Percentiles rank a stretch among this genome's conserved stretches.
Evolutionary conservation across 352 stramenopile genomes (phyloP).

Genomic region (Globisporangium megalacanthum): DNA sequence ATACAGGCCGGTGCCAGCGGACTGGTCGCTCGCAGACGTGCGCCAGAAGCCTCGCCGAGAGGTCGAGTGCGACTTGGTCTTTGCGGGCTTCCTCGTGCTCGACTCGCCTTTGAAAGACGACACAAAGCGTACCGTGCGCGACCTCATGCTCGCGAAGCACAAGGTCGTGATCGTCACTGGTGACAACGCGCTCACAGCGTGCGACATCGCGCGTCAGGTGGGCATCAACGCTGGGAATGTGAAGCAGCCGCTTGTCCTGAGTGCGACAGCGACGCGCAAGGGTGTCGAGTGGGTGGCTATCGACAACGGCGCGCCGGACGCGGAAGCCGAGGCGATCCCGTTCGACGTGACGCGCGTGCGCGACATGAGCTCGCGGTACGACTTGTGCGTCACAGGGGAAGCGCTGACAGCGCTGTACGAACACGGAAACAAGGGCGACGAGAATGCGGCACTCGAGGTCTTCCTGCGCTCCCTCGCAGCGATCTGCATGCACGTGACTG

Average conservation of each 20-base stretch:
- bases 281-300: conserved; percentile 23
- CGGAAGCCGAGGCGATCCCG: conserved; percentile 5
- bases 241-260: conserved; percentile 22
- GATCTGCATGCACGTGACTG: conserved; percentile 36
- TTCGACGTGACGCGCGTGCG: conserved; percentile 15
- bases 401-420: conserved; percentile 20
- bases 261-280: conserved; percentile 1
- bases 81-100: conserved; percentile 91
- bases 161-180: conserved; percentile 93
- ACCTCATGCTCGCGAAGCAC: conserved; percentile 78
- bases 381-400: conserved; percentile 37
- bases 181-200: conserved; percentile 91
- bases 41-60: conserved; percentile 24
- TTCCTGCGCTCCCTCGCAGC: conserved; percentile 19
- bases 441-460: conserved; percentile 20
- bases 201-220: conserved; percentile 89
- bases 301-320: conserved; percentile 16
- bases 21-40: conserved; percentile 18
- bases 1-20: conserved; percentile 43
- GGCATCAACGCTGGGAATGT: conserved; percentile 39
- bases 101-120: conserved; percentile 92
- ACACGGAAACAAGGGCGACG: conserved; percentile 12
- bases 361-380: conserved; percentile 15
- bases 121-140: conserved; percentile 76
- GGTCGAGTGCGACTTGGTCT: conserved; percentile 83